These are phyloP conservation scores for Phytophthora brassicae DNA, from an alignment of 352 stramenopile genomes.

Conservation along the genomic window DNA sequence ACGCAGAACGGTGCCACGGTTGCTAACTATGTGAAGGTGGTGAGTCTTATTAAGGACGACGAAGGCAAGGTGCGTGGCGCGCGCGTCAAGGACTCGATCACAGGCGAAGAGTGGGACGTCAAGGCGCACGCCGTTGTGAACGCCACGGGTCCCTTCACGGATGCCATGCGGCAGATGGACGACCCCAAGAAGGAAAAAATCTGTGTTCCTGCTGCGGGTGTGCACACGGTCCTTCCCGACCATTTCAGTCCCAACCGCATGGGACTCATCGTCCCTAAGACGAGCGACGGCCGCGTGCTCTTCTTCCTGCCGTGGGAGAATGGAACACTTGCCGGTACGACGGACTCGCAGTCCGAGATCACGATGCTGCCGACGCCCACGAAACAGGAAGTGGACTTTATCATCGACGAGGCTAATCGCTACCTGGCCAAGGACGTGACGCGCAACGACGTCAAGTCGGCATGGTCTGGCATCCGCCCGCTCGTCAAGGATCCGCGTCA, in stretches of 20 bases:
- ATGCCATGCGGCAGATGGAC: conserved; percentile 91
- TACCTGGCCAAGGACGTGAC: conserved; percentile 91
- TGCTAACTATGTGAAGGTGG: conserved; percentile 92
- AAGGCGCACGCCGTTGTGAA: conserved; percentile 92
- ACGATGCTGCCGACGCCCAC: conserved; percentile 94
- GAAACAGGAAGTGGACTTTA: conserved; percentile 93
- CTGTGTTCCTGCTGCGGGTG: conserved; percentile 92
- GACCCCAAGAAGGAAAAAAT: conserved; percentile 88
- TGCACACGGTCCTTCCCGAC: conserved; percentile 95
- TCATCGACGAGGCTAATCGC: conserved; percentile 92
- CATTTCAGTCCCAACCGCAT: conserved; percentile 95
- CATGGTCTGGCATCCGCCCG: conserved; percentile 95
- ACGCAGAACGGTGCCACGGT: conserved; percentile 92
- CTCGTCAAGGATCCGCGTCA: conserved; percentile 91
- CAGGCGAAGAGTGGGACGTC: conserved; percentile 90
- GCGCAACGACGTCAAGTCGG: conserved; percentile 91
- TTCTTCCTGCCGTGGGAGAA: conserved; percentile 98
- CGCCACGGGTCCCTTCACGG: conserved; percentile 94
- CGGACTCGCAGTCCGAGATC: conserved; percentile 92
- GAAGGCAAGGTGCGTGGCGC: conserved; percentile 86
- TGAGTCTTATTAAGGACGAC: conserved; percentile 84
- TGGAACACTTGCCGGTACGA: conserved; percentile 92
- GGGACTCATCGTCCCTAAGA: conserved; percentile 97
- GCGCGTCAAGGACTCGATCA: conserved; percentile 87
- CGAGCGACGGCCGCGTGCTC: conserved; percentile 90